Conservation (phyloP, 1,284 basidiomycete genomes). For the Microbotryum saponariae region DNA sequence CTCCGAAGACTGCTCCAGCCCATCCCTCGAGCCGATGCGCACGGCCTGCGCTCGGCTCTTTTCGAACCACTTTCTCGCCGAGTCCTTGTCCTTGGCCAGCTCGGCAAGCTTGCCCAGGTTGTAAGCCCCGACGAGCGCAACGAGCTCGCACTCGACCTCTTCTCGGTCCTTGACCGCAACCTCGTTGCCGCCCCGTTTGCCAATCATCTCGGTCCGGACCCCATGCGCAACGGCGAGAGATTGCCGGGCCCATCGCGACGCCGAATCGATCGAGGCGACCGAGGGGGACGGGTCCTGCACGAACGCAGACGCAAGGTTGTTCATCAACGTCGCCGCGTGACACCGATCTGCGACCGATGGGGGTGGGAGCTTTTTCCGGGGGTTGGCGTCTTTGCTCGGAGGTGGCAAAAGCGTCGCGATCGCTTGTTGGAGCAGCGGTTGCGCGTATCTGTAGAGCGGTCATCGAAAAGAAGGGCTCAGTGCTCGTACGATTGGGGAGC, state of each 20-base stretch:
- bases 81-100: slow-evolving; percentile 17
- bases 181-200: no score
- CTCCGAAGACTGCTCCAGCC: slow-evolving; percentile 9
- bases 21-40: slow-evolving; percentile 16
- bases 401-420: slow-evolving; percentile 26
- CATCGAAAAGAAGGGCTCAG: not conserved
- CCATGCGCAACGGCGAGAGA: slow-evolving; percentile 17
- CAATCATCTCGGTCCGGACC: slow-evolving; percentile 14
- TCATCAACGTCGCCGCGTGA: slow-evolving; percentile 33
- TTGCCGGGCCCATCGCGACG: slow-evolving; percentile 26
- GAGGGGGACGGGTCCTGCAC: slow-evolving; percentile 19
- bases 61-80: slow-evolving; percentile 22
- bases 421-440: slow-evolving; percentile 26
- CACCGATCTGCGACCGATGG: slow-evolving; percentile 21
- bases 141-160: slow-evolving; percentile 29
- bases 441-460: slow-evolving; percentile 15
- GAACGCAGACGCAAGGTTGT: slow-evolving; percentile 30
- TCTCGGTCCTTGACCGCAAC: slow-evolving; percentile 20
- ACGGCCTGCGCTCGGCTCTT: slow-evolving; percentile 12
- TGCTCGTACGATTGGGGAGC: not conserved
- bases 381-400: slow-evolving; percentile 15
- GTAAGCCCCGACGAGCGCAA: slow-evolving; percentile 24
- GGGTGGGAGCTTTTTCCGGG: not conserved
- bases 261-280: slow-evolving; percentile 7
- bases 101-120: slow-evolving; percentile 31